A percentile compares a stretch with the other conserved stretches of the same genome.
These are phyloP conservation scores for Cladosporium sp. DNA, from an alignment of 2,329 filamentous ascomycete species.

Conservation along the genomic window DNA sequence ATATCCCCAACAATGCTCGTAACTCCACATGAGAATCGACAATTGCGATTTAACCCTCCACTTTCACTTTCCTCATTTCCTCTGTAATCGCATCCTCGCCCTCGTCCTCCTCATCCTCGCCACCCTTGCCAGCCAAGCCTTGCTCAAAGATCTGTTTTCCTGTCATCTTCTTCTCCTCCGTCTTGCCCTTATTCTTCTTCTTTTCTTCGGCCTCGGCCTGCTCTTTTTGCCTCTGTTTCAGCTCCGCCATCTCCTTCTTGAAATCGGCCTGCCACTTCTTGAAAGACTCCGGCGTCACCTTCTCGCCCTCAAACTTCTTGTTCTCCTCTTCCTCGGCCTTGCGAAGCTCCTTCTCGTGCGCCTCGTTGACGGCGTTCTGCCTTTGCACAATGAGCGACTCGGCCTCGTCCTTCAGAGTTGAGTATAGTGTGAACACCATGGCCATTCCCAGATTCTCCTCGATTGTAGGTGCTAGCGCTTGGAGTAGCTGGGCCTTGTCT, in stretches of 20 bases:
- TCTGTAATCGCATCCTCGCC: slow-evolving; percentile 54
- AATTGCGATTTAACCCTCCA: slow-evolving; percentile 37
- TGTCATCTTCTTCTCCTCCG: slow-evolving; percentile 78
- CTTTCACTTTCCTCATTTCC: slow-evolving; percentile 66
- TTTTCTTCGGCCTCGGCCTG: slow-evolving; percentile 68
- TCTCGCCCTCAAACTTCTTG: slow-evolving; percentile 87
- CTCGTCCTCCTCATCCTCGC: slow-evolving; percentile 64
- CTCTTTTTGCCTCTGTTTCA: slow-evolving; percentile 50
- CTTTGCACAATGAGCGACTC: slow-evolving; percentile 77
- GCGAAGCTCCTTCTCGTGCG: slow-evolving; percentile 50
- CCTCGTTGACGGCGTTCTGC: slow-evolving; percentile 55
- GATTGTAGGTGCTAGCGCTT: slow-evolving; percentile 66
- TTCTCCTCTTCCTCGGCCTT: slow-evolving; percentile 87
- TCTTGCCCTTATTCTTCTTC: slow-evolving; percentile 45
- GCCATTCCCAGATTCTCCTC: slow-evolving; percentile 95
- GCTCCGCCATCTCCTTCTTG: slow-evolving; percentile 72
- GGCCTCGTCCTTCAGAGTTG: slow-evolving; percentile 82
- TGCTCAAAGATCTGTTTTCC: slow-evolving; percentile 49
- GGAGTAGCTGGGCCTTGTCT: slow-evolving; percentile 71
- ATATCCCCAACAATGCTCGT: slow-evolving; percentile 1
- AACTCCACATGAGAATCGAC: background rate
- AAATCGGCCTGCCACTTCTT: slow-evolving; percentile 77
- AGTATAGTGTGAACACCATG: slow-evolving; percentile 92
- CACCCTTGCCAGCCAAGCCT: slow-evolving; percentile 54
- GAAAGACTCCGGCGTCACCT: slow-evolving; percentile 83